These are phyloP conservation scores for Hypocrella siamensis DNA, from an alignment of 2,329 filamentous ascomycete species.

Conservation along the genomic window DNA sequence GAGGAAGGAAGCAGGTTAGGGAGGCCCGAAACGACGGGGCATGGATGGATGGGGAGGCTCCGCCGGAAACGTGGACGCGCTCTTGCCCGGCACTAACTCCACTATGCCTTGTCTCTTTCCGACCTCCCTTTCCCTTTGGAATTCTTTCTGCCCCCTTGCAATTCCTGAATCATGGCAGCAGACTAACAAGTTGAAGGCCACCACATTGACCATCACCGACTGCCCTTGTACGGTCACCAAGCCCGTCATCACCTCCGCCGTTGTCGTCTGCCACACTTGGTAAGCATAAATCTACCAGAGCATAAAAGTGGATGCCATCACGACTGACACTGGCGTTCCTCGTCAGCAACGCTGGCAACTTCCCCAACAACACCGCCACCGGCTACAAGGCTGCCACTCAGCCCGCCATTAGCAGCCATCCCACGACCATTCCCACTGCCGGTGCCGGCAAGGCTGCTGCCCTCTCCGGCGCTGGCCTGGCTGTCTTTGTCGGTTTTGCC, in stretches of 20 bases:
- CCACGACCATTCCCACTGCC: slow-evolving; percentile 29
- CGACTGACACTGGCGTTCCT: neutral
- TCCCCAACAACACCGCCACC: slow-evolving; percentile 17
- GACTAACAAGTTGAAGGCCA: slow-evolving; percentile 26
- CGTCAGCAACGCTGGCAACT: slow-evolving; percentile 1
- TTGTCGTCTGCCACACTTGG: slow-evolving; percentile 39
- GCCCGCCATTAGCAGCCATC: slow-evolving; percentile 1
- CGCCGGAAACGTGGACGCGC: too few relatives aligned
- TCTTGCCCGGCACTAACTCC: too few relatives aligned
- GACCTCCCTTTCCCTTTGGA: too few relatives aligned
- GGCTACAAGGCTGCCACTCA: slow-evolving; percentile 6
- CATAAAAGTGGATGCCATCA: neutral
- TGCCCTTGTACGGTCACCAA: slow-evolving; percentile 55
- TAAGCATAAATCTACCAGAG: slow-evolving; percentile 17
- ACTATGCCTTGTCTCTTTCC: too few relatives aligned
- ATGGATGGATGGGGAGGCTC: too few relatives aligned
- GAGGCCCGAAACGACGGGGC: too few relatives aligned
- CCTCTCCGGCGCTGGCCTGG: slow-evolving; percentile 42
- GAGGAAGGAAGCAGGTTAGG: neutral
- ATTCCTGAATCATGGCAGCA: neutral
- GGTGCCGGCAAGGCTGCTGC: slow-evolving; percentile 40
- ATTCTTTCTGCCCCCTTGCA: too few relatives aligned
- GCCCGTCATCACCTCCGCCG: slow-evolving; percentile 36
- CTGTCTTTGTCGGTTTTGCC: slow-evolving; percentile 43
- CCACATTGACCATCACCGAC: slow-evolving; percentile 55